Conservation (phyloP, 106 monocot species). For the Dioscorea dumetorum region DNA sequence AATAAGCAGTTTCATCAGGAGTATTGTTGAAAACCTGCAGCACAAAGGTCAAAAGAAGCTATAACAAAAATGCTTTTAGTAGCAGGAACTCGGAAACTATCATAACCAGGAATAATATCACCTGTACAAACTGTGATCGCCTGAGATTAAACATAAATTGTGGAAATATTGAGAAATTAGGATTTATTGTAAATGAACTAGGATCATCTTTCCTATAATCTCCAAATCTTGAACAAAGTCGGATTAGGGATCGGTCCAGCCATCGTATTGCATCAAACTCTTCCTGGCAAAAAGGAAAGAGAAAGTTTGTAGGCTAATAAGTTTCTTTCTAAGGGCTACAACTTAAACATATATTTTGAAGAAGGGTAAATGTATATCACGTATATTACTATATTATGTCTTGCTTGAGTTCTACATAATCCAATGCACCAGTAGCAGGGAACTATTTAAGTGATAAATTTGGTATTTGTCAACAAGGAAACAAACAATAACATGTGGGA, state of each 20-base stretch:
- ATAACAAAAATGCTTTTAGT: neutral
- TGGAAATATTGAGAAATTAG: slow-evolving; percentile 94
- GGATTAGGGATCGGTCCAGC: slow-evolving; percentile 91
- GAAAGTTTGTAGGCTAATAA: too few species aligned
- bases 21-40: slow-evolving; percentile 98
- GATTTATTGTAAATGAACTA: slow-evolving; percentile 73
- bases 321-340: too few species aligned
- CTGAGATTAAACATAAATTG: slow-evolving; percentile 98
- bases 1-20: slow-evolving; percentile 99
- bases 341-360: too few species aligned
- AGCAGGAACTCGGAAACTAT: too few species aligned
- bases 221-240: slow-evolving; percentile 92
- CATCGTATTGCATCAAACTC: slow-evolving; percentile 97
- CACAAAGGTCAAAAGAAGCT: slow-evolving; percentile 3
- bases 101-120: slow-evolving; percentile 8
- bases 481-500: too few species aligned
- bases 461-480: too few species aligned
- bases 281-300: slow-evolving; percentile 46
- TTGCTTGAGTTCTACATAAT: too few species aligned
- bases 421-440: too few species aligned
- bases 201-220: slow-evolving; percentile 99
- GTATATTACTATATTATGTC: too few species aligned
- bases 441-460: too few species aligned
- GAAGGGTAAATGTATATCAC: too few species aligned
- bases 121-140: slow-evolving; percentile 97